Evolutionary conservation across 768 basidiomycete species (phyloP), one percentile per base, ranked within the genome.

Genomic region (Leccinum longicurvipes): DNA sequence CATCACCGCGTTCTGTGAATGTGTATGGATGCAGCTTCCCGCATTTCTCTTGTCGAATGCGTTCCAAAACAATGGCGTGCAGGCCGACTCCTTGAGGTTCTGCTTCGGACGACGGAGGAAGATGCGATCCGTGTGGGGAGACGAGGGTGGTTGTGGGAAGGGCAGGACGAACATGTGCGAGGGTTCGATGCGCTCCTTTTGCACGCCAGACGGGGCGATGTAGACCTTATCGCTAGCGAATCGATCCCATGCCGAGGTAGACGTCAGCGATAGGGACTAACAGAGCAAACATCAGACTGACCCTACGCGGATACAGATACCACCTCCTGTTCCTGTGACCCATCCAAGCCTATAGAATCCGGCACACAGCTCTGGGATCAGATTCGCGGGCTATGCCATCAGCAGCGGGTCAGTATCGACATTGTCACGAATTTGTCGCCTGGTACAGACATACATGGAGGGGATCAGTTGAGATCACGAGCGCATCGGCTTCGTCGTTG

Each of bases 21-120:
- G 93, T 0, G 92, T 94, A 67, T 94, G 93, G 59, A 95, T 92
- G 63, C 91, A 94, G 44, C 90, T 90, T 1, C 89, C 88, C 2
- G 92, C 91, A 56, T 80, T 75, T 21, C 90, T 78, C 60, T 89
- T 72, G 29, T 87, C 86, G 66, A 93, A 95, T 3, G 92, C 90
- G 65, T 92, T 93, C 90, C 90, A 94, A 76, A 95, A 95, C 15
- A 93, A 76, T 12, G 93, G 93, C 0, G 92, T 93, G 69, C 93
- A 94, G 0, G 89, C 89, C 1, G 87, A 90, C 64, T 94, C 91
- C 63, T 90, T 93, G 57, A 94, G 77, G 55, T 84, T 81, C 58
- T 77, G 68, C 11, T 77, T 74, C 10, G 93, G 91, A 25, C 86
- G 83, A 50, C 92, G 82, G 50, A 94, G 81, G 70, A 93, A 92